Conservation (phyloP, 176 grass and related monocot genomes). For the Eragrostis curvula region DNA sequence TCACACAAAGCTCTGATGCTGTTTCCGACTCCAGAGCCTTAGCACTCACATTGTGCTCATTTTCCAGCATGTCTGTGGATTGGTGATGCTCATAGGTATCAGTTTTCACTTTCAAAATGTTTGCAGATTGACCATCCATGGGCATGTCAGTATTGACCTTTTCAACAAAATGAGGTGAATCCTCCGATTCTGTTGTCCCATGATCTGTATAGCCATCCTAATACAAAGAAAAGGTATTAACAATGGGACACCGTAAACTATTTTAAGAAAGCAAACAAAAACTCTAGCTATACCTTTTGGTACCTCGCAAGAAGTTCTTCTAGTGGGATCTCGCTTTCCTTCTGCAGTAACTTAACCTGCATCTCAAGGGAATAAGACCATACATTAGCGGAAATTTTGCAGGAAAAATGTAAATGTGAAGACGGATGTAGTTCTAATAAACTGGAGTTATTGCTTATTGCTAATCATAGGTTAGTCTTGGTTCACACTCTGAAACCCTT, state of each 20-base stretch:
- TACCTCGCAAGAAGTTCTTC: constrained; percentile 92
- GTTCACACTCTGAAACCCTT: not conserved
- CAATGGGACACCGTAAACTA: constrained; percentile 19
- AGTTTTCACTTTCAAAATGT: constrained; percentile 47
- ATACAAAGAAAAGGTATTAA: constrained; percentile 55
- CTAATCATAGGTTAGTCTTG: not conserved
- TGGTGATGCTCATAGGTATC: constrained; percentile 38
- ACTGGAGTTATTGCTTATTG: not conserved
- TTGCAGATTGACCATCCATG: constrained; percentile 41
- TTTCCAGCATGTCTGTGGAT: constrained; percentile 26
- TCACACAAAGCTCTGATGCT: constrained; percentile 27
- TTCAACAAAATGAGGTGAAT: constrained; percentile 59
- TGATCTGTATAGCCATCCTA: constrained; percentile 85
- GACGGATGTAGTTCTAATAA: not conserved
- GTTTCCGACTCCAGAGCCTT: constrained; percentile 33
- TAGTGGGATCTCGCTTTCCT: constrained; percentile 89
- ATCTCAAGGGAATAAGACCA: constrained; percentile 43
- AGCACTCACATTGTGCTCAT: constrained; percentile 20
- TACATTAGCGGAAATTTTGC: constrained; percentile 2
- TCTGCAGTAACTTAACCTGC: constrained; percentile 91
- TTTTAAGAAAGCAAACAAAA: constrained; percentile 35
- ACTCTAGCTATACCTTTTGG: constrained; percentile 67
- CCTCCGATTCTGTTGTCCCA: constrained; percentile 57
- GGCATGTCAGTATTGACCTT: constrained; percentile 46
- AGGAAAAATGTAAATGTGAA: constrained; percentile 17